phyloP scores from a whole-genome alignment of 2,329 filamentous ascomycete genomes.

The Ilyonectria mors-panacis region DNA sequence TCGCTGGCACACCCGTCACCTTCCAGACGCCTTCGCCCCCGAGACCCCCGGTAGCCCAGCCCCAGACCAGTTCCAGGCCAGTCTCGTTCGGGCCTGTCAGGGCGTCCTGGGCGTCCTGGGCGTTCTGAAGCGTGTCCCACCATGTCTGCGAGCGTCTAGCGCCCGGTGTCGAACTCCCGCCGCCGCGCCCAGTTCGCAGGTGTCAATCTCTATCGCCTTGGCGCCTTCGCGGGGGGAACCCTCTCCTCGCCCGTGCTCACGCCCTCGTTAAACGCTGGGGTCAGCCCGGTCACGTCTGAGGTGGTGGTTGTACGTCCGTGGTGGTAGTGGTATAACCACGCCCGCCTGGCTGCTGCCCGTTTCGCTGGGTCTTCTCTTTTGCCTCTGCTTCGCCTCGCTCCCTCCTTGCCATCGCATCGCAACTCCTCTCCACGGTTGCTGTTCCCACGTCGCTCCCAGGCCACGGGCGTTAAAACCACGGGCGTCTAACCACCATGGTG shows the following conservation, averaged over 20 bases:
- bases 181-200: conserved; percentile 3
- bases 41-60: background rate
- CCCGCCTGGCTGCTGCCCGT: conserved; percentile 16
- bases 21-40: conserved; percentile 15
- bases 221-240: conserved; percentile 28
- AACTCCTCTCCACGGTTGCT: conserved; percentile 25
- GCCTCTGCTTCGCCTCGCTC: conserved; percentile 12
- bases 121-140: conserved; percentile 13
- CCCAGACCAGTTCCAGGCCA: background rate
- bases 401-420: conserved; percentile 27
- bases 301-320: conserved; percentile 17
- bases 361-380: conserved; percentile 9
- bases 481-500: conserved; percentile 48
- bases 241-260: conserved; percentile 25
- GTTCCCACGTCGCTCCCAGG: conserved; percentile 10
- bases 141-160: conserved; percentile 20
- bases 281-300: conserved; percentile 20
- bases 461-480: conserved; percentile 8
- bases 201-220: conserved; percentile 32
- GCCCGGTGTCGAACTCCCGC: background rate
- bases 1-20: background rate
- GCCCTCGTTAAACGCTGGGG: conserved; percentile 16
- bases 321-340: conserved; percentile 22
- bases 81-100: background rate
- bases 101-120: conserved; percentile 9